phyloP scores from a whole-genome alignment of 805 yeast genomes.

The Huiozyma naganishii region DNA sequence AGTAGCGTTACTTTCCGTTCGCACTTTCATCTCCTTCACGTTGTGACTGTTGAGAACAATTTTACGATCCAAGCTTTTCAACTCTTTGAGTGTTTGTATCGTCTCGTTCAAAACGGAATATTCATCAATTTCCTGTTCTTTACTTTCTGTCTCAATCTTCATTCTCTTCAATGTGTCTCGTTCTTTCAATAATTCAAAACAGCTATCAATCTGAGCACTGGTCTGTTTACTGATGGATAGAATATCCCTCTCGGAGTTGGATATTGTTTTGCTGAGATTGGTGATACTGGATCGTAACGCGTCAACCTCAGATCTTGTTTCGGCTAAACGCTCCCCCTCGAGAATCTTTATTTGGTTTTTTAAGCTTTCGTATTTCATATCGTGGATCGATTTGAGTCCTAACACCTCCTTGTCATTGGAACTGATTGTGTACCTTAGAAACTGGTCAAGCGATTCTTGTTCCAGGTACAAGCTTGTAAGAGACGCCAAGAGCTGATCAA shows the following conservation, averaged over 20 bases:
- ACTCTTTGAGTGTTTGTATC: neutral
- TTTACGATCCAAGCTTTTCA: no score
- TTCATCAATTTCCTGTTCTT: neutral
- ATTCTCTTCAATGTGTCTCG: constrained; percentile 10
- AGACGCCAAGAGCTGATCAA: constrained; percentile 14
- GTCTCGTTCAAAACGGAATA: neutral
- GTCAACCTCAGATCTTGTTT: constrained; percentile 13
- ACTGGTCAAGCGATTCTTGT: constrained; percentile 25
- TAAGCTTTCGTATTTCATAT: constrained; percentile 13
- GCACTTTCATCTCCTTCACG: no score
- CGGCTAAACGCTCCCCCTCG: constrained; percentile 11
- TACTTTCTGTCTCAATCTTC: constrained; percentile 2
- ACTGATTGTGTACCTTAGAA: constrained; percentile 22
- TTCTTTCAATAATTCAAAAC: constrained; percentile 14
- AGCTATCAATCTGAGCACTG: constrained; percentile 17
- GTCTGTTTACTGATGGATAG: constrained; percentile 17
- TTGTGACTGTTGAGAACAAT: no score
- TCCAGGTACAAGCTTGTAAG: constrained; percentile 21
- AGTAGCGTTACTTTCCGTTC: no score
- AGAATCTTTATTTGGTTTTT: constrained; percentile 14
- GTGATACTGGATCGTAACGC: constrained; percentile 11
- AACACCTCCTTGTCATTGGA: constrained; percentile 9
- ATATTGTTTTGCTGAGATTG: constrained; percentile 7
- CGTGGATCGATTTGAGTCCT: constrained; percentile 15
- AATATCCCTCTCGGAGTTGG: constrained; percentile 1